Base-by-base conservation (phyloP, 352 stramenopile species). In the Globisporangium nagaii region DNA sequence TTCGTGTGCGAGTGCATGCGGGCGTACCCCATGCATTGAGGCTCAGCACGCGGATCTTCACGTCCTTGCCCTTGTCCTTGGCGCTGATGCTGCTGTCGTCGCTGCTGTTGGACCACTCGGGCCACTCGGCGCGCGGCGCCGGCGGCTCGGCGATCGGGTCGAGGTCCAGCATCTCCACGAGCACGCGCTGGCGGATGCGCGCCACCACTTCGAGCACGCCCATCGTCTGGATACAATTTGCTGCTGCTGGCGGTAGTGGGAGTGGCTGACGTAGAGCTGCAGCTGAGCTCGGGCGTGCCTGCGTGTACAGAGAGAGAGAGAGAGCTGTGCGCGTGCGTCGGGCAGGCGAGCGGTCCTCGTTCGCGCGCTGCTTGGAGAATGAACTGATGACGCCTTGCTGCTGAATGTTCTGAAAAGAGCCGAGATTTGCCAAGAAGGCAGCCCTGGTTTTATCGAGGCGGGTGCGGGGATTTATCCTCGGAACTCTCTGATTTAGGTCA, bases 1-100 rank as follows among this genome's bases (percentile, higher is more conserved):
- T 41, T 40, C 40, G 13, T 40, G 41, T 44, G 13, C n/a, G 13
- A 50, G 41, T 31, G 25, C 20, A 15, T 5, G 7, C 4, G 11
- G 10, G 59, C 50, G 20, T 58, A 89, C 79, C 82, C 82, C 82
- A 92, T 2, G 79, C 79, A 42, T 90, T 92, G 24, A 92, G 65
- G 34, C 75, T 89, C 13, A 92, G 70, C 30, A 92, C 65, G 28
- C 82, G 79, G 27, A 92, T 71, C 7, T 51, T 45, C 24, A 79
- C 57, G 10, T 67, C 48, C 22, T 59, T 53, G 39, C 51, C 35
- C 17, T n/a, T 24, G 10, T 67, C 48, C 22, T 59, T 53, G 39
- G 50, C 35, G 35, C 35, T 24, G 13, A 24, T n/a, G 15, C 8
- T 36, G 28, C 53, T 24, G 11, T 30, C 28, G n/a, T 22, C 34